Conservation (phyloP, 192 early-diverging fungal genomes). For the Umbelopsis vinacea region DNA sequence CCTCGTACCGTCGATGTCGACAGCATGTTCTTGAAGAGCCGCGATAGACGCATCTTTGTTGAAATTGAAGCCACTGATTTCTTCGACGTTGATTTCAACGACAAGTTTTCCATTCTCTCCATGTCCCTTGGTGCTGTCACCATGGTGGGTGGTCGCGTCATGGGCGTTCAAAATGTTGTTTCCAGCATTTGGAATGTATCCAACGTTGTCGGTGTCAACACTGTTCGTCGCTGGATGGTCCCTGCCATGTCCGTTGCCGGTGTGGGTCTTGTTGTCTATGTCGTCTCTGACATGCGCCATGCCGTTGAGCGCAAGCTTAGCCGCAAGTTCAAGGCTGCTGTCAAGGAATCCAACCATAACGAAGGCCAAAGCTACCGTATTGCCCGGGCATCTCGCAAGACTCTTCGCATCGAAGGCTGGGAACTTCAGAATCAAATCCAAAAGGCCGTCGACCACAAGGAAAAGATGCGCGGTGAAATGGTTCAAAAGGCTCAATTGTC, state of each 20-base stretch:
- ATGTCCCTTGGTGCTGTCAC: slow-evolving; percentile 36
- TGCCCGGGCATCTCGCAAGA: slow-evolving; percentile 63
- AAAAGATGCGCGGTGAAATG: slow-evolving; percentile 64
- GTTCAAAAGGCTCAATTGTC: slow-evolving; percentile 58
- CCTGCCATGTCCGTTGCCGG: slow-evolving; percentile 63
- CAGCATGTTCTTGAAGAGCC: slow-evolving; percentile 26
- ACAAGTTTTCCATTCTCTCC: slow-evolving; percentile 31
- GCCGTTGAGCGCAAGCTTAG: slow-evolving; percentile 74
- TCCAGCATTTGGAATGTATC: slow-evolving; percentile 48
- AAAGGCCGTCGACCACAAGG: slow-evolving; percentile 73
- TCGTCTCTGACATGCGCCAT: slow-evolving; percentile 71
- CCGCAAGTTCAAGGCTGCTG: slow-evolving; percentile 54
- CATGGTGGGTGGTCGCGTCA: slow-evolving; percentile 41
- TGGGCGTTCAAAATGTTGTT: slow-evolving; percentile 38
- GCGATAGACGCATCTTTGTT: slow-evolving; percentile 29
- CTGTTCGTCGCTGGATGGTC: slow-evolving; percentile 63
- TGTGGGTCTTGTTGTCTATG: slow-evolving; percentile 64
- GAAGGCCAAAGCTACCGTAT: slow-evolving; percentile 68
- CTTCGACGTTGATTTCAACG: slow-evolving; percentile 44
- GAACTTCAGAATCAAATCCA: slow-evolving; percentile 72
- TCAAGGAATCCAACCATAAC: slow-evolving; percentile 55
- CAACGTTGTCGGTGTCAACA: slow-evolving; percentile 64
- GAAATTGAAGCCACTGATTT: slow-evolving; percentile 42
- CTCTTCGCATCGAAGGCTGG: slow-evolving; percentile 71
- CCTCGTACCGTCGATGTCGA: slow-evolving; percentile 28